phyloP scores from a whole-genome alignment of 768 basidiomycete species.

The Cubamyces lactineus region DNA sequence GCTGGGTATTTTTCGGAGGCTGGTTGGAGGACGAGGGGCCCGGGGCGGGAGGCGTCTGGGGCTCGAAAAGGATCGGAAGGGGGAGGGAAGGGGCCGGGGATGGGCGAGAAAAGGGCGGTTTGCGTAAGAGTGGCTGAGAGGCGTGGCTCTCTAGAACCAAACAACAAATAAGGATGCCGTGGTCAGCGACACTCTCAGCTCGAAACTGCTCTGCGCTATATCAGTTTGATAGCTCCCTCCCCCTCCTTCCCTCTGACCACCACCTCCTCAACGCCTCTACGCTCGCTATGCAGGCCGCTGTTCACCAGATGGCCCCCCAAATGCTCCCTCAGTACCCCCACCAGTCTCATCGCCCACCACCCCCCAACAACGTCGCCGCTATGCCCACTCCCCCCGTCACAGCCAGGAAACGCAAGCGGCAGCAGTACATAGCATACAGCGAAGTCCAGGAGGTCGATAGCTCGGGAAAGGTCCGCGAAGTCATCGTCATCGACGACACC shows the following conservation, averaged over 20 bases:
- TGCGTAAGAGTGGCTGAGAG: constrained; percentile 33
- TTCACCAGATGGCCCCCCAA: constrained; percentile 64
- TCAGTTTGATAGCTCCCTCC: constrained; percentile 35
- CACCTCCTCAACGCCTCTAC: constrained; percentile 52
- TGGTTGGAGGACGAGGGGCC: neutral
- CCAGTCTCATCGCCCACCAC: constrained; percentile 49
- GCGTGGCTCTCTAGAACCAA: constrained; percentile 36
- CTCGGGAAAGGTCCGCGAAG: constrained; percentile 76
- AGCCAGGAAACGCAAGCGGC: constrained; percentile 83
- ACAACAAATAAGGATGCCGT: constrained; percentile 37
- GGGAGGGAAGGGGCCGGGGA: constrained; percentile 8
- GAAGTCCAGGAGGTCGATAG: constrained; percentile 87
- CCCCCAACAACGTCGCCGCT: constrained; percentile 49
- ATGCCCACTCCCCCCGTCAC: constrained; percentile 73
- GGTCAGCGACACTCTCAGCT: constrained; percentile 35
- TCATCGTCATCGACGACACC: constrained; percentile 93
- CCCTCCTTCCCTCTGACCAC: constrained; percentile 43
- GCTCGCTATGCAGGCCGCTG: constrained; percentile 72
- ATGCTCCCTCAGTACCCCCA: constrained; percentile 67
- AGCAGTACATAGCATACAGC: constrained; percentile 82
- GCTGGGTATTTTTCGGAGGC: neutral
- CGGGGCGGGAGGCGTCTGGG: neutral
- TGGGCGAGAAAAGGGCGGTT: constrained; percentile 27
- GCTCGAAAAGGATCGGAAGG: neutral
- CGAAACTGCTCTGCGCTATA: constrained; percentile 34